Evolutionary conservation across 371 early-diverging fungal species (phyloP).

Genomic region (Phascolomyces articulosus): DNA sequence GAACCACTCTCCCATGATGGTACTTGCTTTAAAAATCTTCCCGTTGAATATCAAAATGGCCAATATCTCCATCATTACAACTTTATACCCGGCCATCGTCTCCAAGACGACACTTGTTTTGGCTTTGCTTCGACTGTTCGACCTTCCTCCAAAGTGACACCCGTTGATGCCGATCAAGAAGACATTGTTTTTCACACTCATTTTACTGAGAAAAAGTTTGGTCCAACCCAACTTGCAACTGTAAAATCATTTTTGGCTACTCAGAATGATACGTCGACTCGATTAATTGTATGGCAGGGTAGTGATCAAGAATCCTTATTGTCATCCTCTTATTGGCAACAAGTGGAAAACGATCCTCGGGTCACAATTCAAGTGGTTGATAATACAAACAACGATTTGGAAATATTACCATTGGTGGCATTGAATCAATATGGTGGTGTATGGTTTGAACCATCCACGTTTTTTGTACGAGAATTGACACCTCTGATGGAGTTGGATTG

Average conservation of each 20-base stretch:
- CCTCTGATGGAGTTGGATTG: slow-evolving; percentile 48
- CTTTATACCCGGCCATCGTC: slow-evolving; percentile 44
- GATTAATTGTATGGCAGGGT: slow-evolving; percentile 47
- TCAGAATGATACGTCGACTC: slow-evolving; percentile 32
- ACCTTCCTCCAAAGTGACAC: not conserved
- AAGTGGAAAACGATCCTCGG: slow-evolving; percentile 5
- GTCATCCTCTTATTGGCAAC: slow-evolving; percentile 27
- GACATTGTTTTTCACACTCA: slow-evolving; percentile 40
- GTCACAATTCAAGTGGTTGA: slow-evolving; percentile 20
- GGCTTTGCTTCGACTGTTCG: slow-evolving; percentile 42
- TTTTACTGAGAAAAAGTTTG: slow-evolving; percentile 26
- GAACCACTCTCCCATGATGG: slow-evolving; percentile 30
- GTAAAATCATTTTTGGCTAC: slow-evolving; percentile 49
- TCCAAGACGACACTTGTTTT: slow-evolving; percentile 51
- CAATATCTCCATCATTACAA: slow-evolving; percentile 23
- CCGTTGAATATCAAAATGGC: slow-evolving; percentile 29
- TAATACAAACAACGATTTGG: slow-evolving; percentile 9
- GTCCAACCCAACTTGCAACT: slow-evolving; percentile 36
- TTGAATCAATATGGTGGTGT: slow-evolving; percentile 51
- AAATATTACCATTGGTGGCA: slow-evolving; percentile 20
- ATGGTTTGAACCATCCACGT: slow-evolving; percentile 50
- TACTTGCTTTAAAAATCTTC: slow-evolving; percentile 27
- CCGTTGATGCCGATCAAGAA: slow-evolving; percentile 2
- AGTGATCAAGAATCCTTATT: slow-evolving; percentile 24
- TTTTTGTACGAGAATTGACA: slow-evolving; percentile 48